Percentiles rank a stretch among this genome's conserved stretches.
Evolutionary conservation across 257 asterid species (phyloP).

Genomic region (Galeopsis tetrahit): DNA sequence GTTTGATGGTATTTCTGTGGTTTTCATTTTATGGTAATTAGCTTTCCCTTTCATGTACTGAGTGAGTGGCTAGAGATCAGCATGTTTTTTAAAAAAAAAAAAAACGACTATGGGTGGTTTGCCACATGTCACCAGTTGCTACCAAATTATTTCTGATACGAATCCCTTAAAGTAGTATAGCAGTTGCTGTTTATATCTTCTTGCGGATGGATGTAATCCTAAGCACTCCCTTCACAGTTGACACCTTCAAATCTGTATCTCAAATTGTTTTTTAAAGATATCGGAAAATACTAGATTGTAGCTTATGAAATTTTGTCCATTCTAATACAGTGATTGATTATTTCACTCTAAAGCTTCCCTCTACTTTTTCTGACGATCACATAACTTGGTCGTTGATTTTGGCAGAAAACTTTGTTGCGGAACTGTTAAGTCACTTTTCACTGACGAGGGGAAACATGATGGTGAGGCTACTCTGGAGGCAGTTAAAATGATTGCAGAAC

Average conservation of each 20-base stretch:
- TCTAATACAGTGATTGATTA: background rate
- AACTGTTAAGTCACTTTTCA: constrained; percentile 72
- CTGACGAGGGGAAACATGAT: constrained; percentile 90
- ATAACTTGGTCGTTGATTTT: constrained; percentile 32
- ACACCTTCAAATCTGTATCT: constrained; percentile 5
- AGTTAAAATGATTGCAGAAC: constrained; percentile 79
- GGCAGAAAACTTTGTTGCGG: constrained; percentile 74
- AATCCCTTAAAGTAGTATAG: background rate
- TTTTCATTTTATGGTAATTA: constrained; percentile 1
- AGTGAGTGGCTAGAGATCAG: background rate
- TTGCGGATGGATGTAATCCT: background rate
- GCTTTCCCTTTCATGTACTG: background rate
- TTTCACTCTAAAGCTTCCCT: constrained; percentile 16
- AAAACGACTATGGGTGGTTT: constrained; percentile 2
- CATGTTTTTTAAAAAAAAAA: constrained; percentile 9
- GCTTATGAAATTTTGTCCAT: background rate
- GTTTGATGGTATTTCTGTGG: background rate
- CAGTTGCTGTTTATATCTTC: background rate
- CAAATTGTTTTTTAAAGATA: constrained; percentile 6
- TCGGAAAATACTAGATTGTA: constrained; percentile 10
- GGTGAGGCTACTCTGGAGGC: constrained; percentile 97
- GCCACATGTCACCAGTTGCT: constrained; percentile 4
- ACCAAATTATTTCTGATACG: constrained; percentile 6
- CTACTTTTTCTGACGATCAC: constrained; percentile 8
- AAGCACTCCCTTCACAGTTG: background rate